phyloP scores from a whole-genome alignment of 2,329 filamentous ascomycete genomes.

The Xylariaceae sp. region DNA sequence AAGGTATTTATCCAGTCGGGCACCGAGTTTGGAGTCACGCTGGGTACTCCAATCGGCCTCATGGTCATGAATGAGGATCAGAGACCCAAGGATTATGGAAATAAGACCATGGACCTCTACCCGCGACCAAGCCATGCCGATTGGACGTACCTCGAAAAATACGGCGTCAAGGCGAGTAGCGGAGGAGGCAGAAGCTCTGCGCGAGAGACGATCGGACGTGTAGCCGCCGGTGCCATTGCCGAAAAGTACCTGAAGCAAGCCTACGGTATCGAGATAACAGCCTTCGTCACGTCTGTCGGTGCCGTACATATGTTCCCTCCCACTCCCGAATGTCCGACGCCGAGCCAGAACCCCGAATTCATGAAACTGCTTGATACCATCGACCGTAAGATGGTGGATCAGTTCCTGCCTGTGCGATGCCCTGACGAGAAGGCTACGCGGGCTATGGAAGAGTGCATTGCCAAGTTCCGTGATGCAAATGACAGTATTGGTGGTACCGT shows the following conservation, averaged over 20 bases:
- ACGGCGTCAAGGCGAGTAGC: conserved; percentile 86
- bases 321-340: conserved; percentile 61
- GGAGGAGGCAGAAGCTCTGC: conserved; percentile 88
- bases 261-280: conserved; percentile 85
- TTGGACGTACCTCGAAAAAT: conserved; percentile 96
- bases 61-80: conserved; percentile 90
- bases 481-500: conserved; percentile 95
- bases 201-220: conserved; percentile 90
- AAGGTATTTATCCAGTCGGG: conserved; percentile 88
- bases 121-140: conserved; percentile 91
- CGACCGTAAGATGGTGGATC: conserved; percentile 73
- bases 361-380: conserved; percentile 68
- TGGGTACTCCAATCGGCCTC: conserved; percentile 88
- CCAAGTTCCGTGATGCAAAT: conserved; percentile 68
- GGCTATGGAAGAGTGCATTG: conserved; percentile 77
- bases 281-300: conserved; percentile 85
- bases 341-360: conserved; percentile 74
- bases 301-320: conserved; percentile 72
- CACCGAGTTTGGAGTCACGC: conserved; percentile 81
- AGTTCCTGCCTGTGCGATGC: conserved; percentile 81
- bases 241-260: conserved; percentile 84
- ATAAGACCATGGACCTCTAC: conserved; percentile 84
- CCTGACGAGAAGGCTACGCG: conserved; percentile 61
- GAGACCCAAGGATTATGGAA: conserved; percentile 85
- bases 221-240: conserved; percentile 86